phyloP scores from a whole-genome alignment of 2,329 filamentous ascomycete species.

The Cladosporium sp. region DNA sequence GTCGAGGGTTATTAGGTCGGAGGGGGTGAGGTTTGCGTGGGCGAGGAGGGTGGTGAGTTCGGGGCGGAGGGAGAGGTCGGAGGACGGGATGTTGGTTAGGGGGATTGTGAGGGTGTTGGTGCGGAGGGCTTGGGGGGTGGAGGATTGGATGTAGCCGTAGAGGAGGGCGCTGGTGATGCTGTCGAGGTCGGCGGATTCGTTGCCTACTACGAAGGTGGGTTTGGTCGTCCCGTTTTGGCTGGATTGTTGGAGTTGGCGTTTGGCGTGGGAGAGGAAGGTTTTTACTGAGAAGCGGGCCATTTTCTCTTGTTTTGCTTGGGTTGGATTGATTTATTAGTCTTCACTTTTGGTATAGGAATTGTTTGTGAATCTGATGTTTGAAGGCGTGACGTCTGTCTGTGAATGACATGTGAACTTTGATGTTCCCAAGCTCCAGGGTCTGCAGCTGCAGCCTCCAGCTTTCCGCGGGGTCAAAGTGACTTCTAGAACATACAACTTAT shows the following conservation, averaged over 20 bases:
- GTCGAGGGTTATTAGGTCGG: conserved; percentile 62
- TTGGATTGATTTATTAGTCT: not conserved
- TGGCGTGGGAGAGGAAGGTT: conserved; percentile 44
- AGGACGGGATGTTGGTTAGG: conserved; percentile 63
- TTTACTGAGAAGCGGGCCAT: conserved; percentile 43
- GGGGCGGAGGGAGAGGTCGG: conserved; percentile 65
- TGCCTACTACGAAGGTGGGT: conserved; percentile 49
- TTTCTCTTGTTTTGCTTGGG: conserved; percentile 1
- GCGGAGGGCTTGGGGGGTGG: conserved; percentile 43
- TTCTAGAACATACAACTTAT: not conserved
- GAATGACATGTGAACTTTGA: conserved; percentile 2
- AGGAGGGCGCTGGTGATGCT: conserved; percentile 71
- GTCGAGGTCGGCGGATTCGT: conserved; percentile 67
- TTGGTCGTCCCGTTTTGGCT: conserved; percentile 33
- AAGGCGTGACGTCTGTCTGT: conserved; percentile 1
- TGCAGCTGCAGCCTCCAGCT: no score
- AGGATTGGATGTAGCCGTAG: conserved; percentile 67
- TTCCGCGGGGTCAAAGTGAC: no score
- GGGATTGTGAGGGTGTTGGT: conserved; percentile 61
- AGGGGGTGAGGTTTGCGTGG: conserved; percentile 53
- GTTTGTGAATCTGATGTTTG: not conserved
- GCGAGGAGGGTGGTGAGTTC: conserved; percentile 65
- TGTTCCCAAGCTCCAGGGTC: no score
- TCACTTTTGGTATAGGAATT: not conserved
- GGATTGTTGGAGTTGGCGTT: conserved; percentile 37